Evolutionary conservation across 495 filamentous ascomycete species (phyloP).

Genomic region (Penicillium waksmanii): DNA sequence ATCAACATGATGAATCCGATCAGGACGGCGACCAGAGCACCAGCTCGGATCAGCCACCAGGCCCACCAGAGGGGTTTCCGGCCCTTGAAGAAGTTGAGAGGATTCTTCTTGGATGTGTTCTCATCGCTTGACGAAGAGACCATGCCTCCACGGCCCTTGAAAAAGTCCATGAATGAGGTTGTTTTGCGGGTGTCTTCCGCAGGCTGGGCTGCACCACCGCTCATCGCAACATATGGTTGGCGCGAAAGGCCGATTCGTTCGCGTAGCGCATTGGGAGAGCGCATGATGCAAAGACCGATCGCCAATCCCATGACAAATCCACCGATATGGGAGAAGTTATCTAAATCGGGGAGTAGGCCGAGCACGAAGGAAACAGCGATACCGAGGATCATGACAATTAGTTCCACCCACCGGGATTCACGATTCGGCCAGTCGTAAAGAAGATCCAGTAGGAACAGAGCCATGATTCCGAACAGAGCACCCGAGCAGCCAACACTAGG

Average conservation of each 20-base stretch:
- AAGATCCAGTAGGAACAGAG: conserved; percentile 83
- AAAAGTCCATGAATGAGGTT: conserved; percentile 35
- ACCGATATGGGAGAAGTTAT: conserved; percentile 97
- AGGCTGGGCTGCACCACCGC: conserved; percentile 36
- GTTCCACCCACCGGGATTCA: conserved; percentile 71
- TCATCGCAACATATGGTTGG: conserved; percentile 69
- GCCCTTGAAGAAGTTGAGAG: conserved; percentile 85
- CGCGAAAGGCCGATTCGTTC: conserved; percentile 68
- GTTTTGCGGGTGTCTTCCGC: conserved; percentile 30
- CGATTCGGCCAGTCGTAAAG: conserved; percentile 88
- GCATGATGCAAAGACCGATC: conserved; percentile 82
- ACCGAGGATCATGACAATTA: conserved; percentile 82
- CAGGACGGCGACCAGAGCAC: conserved; percentile 74
- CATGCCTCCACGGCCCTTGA: conserved; percentile 43
- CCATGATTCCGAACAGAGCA: conserved; percentile 86
- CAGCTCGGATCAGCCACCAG: conserved; percentile 91
- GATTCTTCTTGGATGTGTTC: conserved; percentile 53
- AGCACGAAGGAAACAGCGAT: conserved; percentile 89
- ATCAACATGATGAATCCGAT: conserved; percentile 83
- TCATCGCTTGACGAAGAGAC: conserved; percentile 15
- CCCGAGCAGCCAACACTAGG: conserved; percentile 89
- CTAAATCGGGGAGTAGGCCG: conserved; percentile 87
- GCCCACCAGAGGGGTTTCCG: conserved; percentile 94
- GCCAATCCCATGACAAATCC: conserved; percentile 92
- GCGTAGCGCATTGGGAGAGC: conserved; percentile 80